Evolutionary conservation across 768 basidiomycete species (phyloP).

Genomic region (Exidia glandulosa): DNA sequence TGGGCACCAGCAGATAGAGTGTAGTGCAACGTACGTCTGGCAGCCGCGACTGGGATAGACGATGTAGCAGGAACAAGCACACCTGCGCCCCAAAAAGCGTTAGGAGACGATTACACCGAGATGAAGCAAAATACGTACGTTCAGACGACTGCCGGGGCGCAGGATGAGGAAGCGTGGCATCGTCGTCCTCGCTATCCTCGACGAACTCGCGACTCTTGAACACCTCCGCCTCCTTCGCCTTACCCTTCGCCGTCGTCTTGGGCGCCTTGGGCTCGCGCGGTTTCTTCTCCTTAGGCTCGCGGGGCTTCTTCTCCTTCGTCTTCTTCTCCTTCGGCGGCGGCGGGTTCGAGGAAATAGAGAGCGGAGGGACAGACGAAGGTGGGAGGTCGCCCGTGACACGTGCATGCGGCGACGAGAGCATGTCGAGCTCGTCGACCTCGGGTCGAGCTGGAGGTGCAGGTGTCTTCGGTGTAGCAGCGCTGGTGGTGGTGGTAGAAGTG

Average conservation of each 20-base stretch:
- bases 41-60: neutral
- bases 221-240: conserved; percentile 16
- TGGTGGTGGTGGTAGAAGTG: too few species aligned
- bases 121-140: too few species aligned
- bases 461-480: too few species aligned
- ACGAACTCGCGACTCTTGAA: conserved; percentile 38
- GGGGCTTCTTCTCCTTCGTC: neutral
- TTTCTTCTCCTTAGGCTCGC: neutral
- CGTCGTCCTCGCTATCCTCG: conserved; percentile 21
- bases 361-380: too few species aligned
- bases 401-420: too few species aligned
- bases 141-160: too few species aligned
- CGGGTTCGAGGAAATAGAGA: too few species aligned
- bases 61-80: neutral
- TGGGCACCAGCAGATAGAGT: neutral
- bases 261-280: conserved; percentile 4
- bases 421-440: too few species aligned
- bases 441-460: too few species aligned
- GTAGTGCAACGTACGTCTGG: neutral
- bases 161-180: conserved; percentile 11
- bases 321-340: conserved; percentile 1
- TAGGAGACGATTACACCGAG: too few species aligned
- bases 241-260: conserved; percentile 20
- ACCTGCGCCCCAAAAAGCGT: too few species aligned
- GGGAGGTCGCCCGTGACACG: too few species aligned